phyloP scores from a whole-genome alignment of 306 rosid species.

The Oemleria cerasiformis region DNA sequence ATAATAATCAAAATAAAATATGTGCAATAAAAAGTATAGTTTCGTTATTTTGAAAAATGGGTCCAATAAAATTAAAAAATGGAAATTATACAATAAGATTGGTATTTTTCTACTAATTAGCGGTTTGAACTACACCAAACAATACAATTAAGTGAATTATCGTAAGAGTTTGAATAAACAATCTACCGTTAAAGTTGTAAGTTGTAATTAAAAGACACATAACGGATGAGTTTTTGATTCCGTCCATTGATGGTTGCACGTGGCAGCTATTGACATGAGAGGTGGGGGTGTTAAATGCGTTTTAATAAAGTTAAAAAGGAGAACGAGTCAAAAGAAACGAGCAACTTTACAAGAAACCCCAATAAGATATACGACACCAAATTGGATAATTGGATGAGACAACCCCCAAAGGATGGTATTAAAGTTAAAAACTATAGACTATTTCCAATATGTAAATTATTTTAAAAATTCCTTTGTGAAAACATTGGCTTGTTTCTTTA shows the following conservation, averaged over 20 bases:
- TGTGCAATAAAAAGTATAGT: too few species aligned
- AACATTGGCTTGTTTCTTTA: background rate
- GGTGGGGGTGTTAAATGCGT: background rate
- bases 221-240: background rate
- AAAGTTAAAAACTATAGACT: background rate
- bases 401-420: background rate
- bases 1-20: background rate
- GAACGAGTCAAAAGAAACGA: background rate
- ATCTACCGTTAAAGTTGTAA: too few species aligned
- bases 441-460: background rate
- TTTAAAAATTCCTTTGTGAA: background rate
- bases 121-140: too few species aligned
- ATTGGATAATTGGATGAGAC: background rate
- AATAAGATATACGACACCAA: background rate
- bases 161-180: too few species aligned
- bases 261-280: conserved; percentile 6
- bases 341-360: background rate
- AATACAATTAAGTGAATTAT: too few species aligned
- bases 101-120: too few species aligned
- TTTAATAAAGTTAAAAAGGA: background rate
- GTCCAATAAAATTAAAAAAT: background rate
- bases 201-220: too few species aligned
- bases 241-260: background rate
- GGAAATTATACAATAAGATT: background rate
- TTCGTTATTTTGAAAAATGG: background rate